A percentile compares a stretch with the other conserved stretches of the same genome.
Evolutionary conservation across 2,329 filamentous ascomycete species (phyloP).

Genomic region (Talaromyces funiculosus): DNA sequence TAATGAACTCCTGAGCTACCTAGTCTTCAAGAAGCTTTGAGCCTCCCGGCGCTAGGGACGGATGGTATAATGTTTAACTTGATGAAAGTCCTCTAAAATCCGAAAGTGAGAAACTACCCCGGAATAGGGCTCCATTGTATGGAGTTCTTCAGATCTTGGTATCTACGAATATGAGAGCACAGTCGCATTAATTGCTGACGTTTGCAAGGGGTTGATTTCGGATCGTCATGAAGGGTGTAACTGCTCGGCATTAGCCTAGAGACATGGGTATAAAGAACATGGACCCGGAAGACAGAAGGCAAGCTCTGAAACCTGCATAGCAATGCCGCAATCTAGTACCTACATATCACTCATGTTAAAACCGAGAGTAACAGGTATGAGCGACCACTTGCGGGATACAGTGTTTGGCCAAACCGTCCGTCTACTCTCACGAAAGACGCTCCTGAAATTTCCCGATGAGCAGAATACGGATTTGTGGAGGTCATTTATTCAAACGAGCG

Average conservation of each 20-base stretch:
- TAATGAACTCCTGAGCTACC: no score
- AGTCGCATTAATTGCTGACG: not conserved
- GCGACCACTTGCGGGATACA: not conserved
- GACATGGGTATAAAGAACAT: not conserved
- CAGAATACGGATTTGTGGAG: not conserved
- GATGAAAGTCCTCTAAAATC: not conserved
- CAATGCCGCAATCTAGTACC: not conserved
- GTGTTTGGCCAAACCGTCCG: conserved; percentile 1
- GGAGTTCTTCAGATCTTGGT: not conserved
- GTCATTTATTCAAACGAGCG: not conserved
- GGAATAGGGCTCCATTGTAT: not conserved
- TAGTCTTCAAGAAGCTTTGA: not conserved
- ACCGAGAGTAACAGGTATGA: not conserved
- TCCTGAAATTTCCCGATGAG: conserved; percentile 1
- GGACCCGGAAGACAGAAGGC: not conserved
- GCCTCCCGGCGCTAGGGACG: not conserved
- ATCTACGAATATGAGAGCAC: not conserved
- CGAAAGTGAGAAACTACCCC: not conserved
- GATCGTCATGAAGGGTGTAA: not conserved
- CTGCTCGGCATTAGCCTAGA: not conserved
- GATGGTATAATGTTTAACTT: not conserved
- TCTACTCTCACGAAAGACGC: not conserved
- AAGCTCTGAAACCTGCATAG: not conserved
- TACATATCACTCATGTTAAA: not conserved
- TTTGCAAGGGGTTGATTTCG: not conserved